Evolutionary conservation across 2,329 filamentous ascomycete genomes (phyloP).

Genomic region (Colletotrichum liriopes): DNA sequence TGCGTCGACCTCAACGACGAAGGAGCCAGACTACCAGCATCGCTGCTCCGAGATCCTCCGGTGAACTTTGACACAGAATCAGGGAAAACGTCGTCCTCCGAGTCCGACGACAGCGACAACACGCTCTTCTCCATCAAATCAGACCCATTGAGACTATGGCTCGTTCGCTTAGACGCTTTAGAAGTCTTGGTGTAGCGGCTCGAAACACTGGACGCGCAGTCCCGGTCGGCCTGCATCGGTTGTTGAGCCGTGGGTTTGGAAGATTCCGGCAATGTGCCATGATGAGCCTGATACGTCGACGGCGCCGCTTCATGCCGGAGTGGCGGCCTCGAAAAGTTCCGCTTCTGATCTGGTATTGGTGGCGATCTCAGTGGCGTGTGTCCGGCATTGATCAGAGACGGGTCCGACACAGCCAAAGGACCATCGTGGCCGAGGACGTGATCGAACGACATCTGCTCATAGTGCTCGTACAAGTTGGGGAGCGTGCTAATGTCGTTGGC

Average conservation of each 20-base stretch:
- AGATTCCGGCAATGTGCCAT: background rate
- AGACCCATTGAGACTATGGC: slow-evolving; percentile 63
- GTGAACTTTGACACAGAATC: slow-evolving; percentile 51
- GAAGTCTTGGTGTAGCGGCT: slow-evolving; percentile 71
- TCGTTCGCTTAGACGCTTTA: slow-evolving; percentile 66
- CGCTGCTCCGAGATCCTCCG: slow-evolving; percentile 36
- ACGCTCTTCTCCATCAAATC: slow-evolving; percentile 71
- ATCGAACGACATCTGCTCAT: slow-evolving; percentile 70
- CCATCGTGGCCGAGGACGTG: slow-evolving; percentile 52
- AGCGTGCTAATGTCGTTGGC: slow-evolving; percentile 55
- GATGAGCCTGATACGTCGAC: slow-evolving; percentile 1
- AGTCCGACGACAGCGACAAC: slow-evolving; percentile 71
- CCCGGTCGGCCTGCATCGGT: slow-evolving; percentile 41
- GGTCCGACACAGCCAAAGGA: slow-evolving; percentile 31
- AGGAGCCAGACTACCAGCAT: slow-evolving; percentile 31
- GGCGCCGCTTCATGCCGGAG: slow-evolving; percentile 13
- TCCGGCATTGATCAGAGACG: background rate
- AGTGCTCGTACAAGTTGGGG: slow-evolving; percentile 70
- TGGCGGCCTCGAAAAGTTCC: slow-evolving; percentile 14
- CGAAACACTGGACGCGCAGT: slow-evolving; percentile 62
- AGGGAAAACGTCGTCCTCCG: slow-evolving; percentile 63
- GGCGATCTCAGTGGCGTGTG: slow-evolving; percentile 37
- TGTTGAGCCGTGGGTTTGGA: background rate
- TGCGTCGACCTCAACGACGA: slow-evolving; percentile 36
- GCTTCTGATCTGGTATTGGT: slow-evolving; percentile 16